Percentiles rank a stretch among this genome's conserved stretches.
Evolutionary conservation across 805 yeast species (phyloP).

Genomic region (Myxozyma neglecta): DNA sequence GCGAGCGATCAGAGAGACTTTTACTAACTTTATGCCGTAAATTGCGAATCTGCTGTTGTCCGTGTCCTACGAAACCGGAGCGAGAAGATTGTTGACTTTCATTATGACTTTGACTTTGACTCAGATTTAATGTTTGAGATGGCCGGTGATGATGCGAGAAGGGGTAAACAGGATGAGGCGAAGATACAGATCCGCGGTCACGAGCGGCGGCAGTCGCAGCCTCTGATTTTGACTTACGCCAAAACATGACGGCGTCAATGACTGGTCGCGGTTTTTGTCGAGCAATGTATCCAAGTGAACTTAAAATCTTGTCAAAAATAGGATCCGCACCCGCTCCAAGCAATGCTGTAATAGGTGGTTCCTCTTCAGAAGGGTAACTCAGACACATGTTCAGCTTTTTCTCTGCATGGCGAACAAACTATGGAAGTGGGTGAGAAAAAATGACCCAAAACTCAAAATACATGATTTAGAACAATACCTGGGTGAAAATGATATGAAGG

Average conservation of each 20-base stretch:
- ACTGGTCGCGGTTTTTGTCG: conserved; percentile 90
- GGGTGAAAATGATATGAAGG: conserved; percentile 88
- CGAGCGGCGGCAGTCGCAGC: conserved; percentile 53
- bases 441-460: background rate
- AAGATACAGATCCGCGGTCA: background rate
- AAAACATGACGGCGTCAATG: conserved; percentile 95
- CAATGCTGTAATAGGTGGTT: conserved; percentile 75
- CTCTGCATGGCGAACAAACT: conserved; percentile 89
- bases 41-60: conserved; percentile 10
- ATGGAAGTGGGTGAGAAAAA: background rate
- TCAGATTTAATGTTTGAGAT: background rate
- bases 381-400: conserved; percentile 74
- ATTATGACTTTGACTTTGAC: too few species aligned
- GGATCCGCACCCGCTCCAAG: conserved; percentile 85
- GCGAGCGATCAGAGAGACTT: conserved; percentile 28
- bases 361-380: conserved; percentile 61
- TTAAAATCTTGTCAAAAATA: conserved; percentile 79
- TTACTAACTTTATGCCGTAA: conserved; percentile 29
- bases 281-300: conserved; percentile 87
- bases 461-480: conserved; percentile 38
- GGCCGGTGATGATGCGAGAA: conserved; percentile 6
- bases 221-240: conserved; percentile 94
- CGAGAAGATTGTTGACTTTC: background rate
- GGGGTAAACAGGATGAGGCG: conserved; percentile 1
- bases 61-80: background rate